phyloP scores from a whole-genome alignment of 202 grass and related monocot species.

The Brachypodium distachyon region DNA sequence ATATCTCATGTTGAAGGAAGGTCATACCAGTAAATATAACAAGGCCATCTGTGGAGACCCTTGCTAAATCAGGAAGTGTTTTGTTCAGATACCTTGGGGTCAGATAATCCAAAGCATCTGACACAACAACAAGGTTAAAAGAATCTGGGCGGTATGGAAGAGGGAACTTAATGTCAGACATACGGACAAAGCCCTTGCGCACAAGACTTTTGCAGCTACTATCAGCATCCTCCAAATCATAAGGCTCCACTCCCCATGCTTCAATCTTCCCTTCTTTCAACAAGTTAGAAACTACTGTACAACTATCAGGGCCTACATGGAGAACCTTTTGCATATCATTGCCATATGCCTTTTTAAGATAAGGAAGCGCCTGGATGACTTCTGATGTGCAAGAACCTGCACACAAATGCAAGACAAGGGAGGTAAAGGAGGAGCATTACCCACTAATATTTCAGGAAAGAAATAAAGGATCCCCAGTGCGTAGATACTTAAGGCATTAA shows the following conservation, averaged over 20 bases:
- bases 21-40: slow-evolving; percentile 84
- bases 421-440: slow-evolving; percentile 12
- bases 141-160: slow-evolving; percentile 90
- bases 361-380: slow-evolving; percentile 71
- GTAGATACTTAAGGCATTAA: slow-evolving; percentile 1
- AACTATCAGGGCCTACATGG: slow-evolving; percentile 92
- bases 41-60: slow-evolving; percentile 76
- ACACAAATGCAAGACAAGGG: slow-evolving; percentile 17
- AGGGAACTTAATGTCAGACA: slow-evolving; percentile 84
- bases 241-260: slow-evolving; percentile 93
- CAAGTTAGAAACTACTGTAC: slow-evolving; percentile 79
- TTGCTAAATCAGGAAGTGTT: slow-evolving; percentile 86
- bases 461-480: background rate
- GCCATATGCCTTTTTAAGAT: slow-evolving; percentile 91
- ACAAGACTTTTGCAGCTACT: slow-evolving; percentile 92
- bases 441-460: background rate
- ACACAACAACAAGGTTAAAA: slow-evolving; percentile 93
- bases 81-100: slow-evolving; percentile 95
- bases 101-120: slow-evolving; percentile 91
- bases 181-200: slow-evolving; percentile 89
- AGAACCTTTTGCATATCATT: slow-evolving; percentile 63
- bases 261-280: slow-evolving; percentile 86
- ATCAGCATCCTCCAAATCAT: slow-evolving; percentile 93
- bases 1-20: background rate
- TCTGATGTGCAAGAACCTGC: slow-evolving; percentile 86